phyloP scores from a whole-genome alignment of 805 yeast species.

The Yarrowia sp. region DNA sequence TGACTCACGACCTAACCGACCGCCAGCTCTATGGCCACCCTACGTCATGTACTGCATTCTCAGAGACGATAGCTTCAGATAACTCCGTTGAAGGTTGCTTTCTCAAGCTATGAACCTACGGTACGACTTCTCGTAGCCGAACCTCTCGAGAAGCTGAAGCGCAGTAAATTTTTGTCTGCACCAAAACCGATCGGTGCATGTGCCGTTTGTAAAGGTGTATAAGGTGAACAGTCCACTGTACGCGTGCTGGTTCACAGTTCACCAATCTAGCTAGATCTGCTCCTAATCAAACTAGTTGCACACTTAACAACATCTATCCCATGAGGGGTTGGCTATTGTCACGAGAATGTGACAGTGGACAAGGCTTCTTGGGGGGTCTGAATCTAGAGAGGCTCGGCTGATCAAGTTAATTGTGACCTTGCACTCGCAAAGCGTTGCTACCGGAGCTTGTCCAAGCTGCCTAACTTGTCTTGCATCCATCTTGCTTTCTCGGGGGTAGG shows the following conservation, averaged over 20 bases:
- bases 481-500: conserved; percentile 26
- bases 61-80: not conserved
- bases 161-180: not conserved
- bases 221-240: too few species aligned
- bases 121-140: not conserved
- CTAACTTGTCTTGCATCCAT: not conserved
- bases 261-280: too few species aligned
- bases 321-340: not conserved
- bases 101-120: not conserved
- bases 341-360: conserved; percentile 7
- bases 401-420: not conserved
- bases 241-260: too few species aligned
- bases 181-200: too few species aligned
- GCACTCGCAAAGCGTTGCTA: not conserved
- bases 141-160: not conserved
- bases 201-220: too few species aligned
- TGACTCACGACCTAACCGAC: too few species aligned
- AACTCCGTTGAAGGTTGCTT: conserved; percentile 2
- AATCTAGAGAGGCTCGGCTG: conserved; percentile 29
- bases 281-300: too few species aligned
- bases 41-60: too few species aligned
- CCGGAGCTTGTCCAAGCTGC: not conserved
- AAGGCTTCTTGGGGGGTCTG: not conserved
- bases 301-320: too few species aligned
- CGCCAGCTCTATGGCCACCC: too few species aligned